phyloP scores from a whole-genome alignment of 371 early-diverging fungal genomes.

The Mucor sp. region DNA sequence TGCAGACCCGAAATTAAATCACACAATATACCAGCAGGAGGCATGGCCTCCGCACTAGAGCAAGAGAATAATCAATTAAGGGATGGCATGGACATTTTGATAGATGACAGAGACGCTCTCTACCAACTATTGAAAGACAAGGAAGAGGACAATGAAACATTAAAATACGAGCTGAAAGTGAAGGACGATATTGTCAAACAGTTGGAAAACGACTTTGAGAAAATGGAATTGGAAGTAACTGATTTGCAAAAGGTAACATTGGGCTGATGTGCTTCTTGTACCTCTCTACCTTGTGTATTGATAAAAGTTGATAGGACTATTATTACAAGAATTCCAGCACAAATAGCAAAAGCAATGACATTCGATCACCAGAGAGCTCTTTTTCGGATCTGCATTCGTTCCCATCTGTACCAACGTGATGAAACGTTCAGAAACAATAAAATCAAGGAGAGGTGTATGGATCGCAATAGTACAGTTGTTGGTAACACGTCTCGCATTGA shows the following conservation, averaged over 20 bases:
- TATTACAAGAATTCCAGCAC: not conserved
- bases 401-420: conserved; percentile 31
- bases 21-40: conserved; percentile 23
- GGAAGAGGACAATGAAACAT: conserved; percentile 41
- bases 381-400: conserved; percentile 40
- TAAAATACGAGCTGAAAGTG: conserved; percentile 41
- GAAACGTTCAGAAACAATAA: not conserved
- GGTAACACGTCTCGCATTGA: not conserved
- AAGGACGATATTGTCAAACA: conserved; percentile 51
- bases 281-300: not conserved
- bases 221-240: conserved; percentile 42
- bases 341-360: conserved; percentile 25
- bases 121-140: conserved; percentile 36
- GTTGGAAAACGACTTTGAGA: conserved; percentile 48
- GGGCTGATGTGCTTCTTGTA: not conserved
- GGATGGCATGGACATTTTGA: conserved; percentile 27
- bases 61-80: conserved; percentile 35
- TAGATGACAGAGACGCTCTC: conserved; percentile 32
- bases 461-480: not conserved
- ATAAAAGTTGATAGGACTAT: conserved; percentile 5
- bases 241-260: conserved; percentile 46
- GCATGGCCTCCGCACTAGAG: conserved; percentile 22
- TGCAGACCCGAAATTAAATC: conserved; percentile 48
- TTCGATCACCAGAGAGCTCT: conserved; percentile 21
- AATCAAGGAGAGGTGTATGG: not conserved